A percentile compares a stretch with the other conserved stretches of the same genome.
Evolutionary conservation across 306 rosid genomes (phyloP).

Genomic region (Fragaria iinumae): DNA sequence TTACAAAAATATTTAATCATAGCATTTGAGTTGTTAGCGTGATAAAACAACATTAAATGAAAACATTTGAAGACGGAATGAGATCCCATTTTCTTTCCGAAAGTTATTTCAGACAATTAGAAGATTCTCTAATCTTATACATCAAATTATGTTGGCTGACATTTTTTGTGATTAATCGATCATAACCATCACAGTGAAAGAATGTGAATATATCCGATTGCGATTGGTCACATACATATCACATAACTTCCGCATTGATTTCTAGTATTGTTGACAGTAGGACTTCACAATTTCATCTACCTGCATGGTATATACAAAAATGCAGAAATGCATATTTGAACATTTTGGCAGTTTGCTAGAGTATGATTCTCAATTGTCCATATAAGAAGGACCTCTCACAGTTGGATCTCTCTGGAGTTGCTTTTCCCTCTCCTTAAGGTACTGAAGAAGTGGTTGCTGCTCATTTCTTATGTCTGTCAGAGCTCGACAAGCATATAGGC

Average conservation of each 20-base stretch:
- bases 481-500: conserved; percentile 56
- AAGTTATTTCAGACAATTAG: no score
- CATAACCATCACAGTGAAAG: no score
- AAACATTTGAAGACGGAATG: no score
- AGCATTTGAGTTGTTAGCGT: no score
- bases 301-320: conserved; percentile 20
- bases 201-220: not conserved
- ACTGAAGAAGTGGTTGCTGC: conserved; percentile 66
- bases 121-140: no score
- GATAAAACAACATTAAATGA: no score
- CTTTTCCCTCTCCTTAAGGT: conserved; percentile 76
- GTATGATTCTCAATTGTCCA: conserved; percentile 50
- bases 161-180: no score
- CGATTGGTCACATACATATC: not conserved
- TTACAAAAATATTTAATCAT: no score
- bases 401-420: conserved; percentile 63
- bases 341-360: not conserved
- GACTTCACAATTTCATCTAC: conserved; percentile 27
- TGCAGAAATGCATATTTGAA: conserved; percentile 8
- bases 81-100: no score
- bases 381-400: conserved; percentile 51
- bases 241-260: conserved; percentile 21
- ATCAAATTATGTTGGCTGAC: no score
- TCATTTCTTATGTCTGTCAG: conserved; percentile 59
- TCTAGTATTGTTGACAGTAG: not conserved